Evolutionary conservation across 352 stramenopile species (phyloP), one percentile per base, ranked within the genome.

Genomic region (Phytopythium cucurbitacearum): DNA sequence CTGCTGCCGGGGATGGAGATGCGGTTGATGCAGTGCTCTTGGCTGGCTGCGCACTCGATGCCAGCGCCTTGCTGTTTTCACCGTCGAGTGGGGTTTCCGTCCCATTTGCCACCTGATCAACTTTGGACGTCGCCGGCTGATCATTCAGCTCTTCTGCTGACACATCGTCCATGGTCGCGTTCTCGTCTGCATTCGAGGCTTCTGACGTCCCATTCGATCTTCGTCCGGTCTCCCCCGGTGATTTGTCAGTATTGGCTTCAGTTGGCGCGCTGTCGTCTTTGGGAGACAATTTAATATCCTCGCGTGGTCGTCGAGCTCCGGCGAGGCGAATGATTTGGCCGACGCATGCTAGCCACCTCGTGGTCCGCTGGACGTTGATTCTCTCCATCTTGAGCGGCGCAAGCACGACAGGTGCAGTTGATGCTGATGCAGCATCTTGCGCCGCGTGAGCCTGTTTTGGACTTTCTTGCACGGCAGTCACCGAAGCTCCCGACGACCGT

Each of bases 361-460:
- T 82, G 39, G 82, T 93, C 15, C 80, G 73, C 48, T 86, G 78
- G 10, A 91, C 80, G 46, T 91, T 88, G 42, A 93, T 81, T 36
- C 76, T 71, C 40, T 93, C 82, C 80, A 93, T 85, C 51, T 91
- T 93, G 0, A 66, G 78, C 0, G 82, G 78, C 1, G 53, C 65
- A 35, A 90, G 48, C 6, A 58, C 48, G 37, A 65, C 53, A 13
- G 68, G 48, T 7, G 53, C 54, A 15, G 65, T 46, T 33, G 56
- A 7, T 39, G 44, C 48, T 5, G 36, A 36, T 3, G 1, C 9
- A 35, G 38, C 33, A 7, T 37, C 48, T 5, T 9, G 40, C 16
- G 16, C n/a, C 16, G 38, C 33, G 12, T 56, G 39, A 0, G 38
- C 40, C 28, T 28, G 4, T 49, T 5, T 47, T 34, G 3, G 8